Evolutionary conservation across 768 basidiomycete genomes (phyloP).

Genomic region (Austroboletus eburneus): DNA sequence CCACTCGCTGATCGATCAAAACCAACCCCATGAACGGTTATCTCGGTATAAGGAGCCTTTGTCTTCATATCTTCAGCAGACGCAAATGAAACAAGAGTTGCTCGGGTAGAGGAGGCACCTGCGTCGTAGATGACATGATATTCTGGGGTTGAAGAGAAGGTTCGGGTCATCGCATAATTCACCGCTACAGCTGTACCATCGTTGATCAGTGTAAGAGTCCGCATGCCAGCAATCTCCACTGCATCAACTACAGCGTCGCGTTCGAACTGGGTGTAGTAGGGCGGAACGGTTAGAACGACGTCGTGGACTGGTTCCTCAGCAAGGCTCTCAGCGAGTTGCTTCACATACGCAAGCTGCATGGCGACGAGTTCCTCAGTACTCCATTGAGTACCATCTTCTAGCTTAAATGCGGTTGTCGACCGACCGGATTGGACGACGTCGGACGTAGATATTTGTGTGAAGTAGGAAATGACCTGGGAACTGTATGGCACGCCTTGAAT

Average conservation of each 20-base stretch:
- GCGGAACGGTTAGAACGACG: conserved; percentile 85
- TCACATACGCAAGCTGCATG: conserved; percentile 91
- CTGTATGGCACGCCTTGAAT: conserved; percentile 69
- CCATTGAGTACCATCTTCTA: conserved; percentile 68
- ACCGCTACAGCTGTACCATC: conserved; percentile 95
- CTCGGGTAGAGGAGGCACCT: conserved; percentile 77
- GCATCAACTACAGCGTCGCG: conserved; percentile 91
- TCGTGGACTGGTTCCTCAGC: conserved; percentile 78
- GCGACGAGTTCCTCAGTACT: conserved; percentile 86
- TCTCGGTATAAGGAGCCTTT: conserved; percentile 55
- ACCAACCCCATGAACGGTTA: conserved; percentile 78
- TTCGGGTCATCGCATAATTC: conserved; percentile 96
- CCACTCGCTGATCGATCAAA: conserved; percentile 77
- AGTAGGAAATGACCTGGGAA: conserved; percentile 57
- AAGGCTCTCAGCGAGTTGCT: conserved; percentile 75
- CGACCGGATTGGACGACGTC: conserved; percentile 53
- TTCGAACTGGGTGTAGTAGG: conserved; percentile 87
- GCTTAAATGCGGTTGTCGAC: conserved; percentile 55
- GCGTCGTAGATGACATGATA: conserved; percentile 94
- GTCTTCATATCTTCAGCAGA: conserved; percentile 45
- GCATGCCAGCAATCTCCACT: conserved; percentile 85
- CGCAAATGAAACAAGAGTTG: conserved; percentile 71
- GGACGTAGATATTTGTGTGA: conserved; percentile 50
- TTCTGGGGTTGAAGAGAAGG: conserved; percentile 67
- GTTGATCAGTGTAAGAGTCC: conserved; percentile 78